phyloP scores from a whole-genome alignment of 2,329 filamentous ascomycete species.

The Cladophialophora chaetospira region DNA sequence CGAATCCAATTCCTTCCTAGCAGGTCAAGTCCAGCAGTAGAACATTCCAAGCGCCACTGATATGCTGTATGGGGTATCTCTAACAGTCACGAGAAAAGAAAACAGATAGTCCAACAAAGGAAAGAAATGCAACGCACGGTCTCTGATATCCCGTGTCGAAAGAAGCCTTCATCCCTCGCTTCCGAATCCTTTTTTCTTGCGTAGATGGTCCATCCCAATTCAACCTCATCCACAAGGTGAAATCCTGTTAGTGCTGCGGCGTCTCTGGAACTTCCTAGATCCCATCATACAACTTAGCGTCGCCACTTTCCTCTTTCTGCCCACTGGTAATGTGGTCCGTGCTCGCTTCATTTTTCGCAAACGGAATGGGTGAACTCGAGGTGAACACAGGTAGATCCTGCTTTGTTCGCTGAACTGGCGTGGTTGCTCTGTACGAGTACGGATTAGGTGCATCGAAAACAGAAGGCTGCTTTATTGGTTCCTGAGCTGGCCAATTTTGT shows the following conservation, averaged over 20 bases:
- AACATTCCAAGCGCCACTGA: slow-evolving; percentile 6
- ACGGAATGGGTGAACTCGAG: slow-evolving; percentile 48
- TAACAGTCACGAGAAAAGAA: slow-evolving; percentile 13
- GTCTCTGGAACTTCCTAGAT: slow-evolving; percentile 52
- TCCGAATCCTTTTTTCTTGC: no score
- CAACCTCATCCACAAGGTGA: not conserved
- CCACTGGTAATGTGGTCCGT: not conserved
- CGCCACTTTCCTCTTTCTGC: not conserved
- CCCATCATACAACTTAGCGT: not conserved
- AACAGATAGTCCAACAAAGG: not conserved
- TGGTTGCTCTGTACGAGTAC: slow-evolving; percentile 6
- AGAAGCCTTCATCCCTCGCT: no score
- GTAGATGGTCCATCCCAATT: not conserved
- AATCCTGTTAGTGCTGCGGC: slow-evolving; percentile 30
- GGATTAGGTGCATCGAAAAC: not conserved
- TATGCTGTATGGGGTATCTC: slow-evolving; percentile 28
- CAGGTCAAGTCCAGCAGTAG: not conserved
- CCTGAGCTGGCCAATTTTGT: no score
- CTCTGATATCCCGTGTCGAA: no score
- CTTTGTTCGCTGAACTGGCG: slow-evolving; percentile 37
- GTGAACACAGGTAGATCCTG: slow-evolving; percentile 54
- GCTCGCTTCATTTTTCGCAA: slow-evolving; percentile 34
- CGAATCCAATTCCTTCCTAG: not conserved
- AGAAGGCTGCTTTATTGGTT: no score
- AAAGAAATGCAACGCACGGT: not conserved